A percentile compares a stretch with the other conserved stretches of the same genome.
These are phyloP conservation scores for Solanum raphanifolium DNA, from an alignment of 257 asterid genomes.

Conservation along the genomic window DNA sequence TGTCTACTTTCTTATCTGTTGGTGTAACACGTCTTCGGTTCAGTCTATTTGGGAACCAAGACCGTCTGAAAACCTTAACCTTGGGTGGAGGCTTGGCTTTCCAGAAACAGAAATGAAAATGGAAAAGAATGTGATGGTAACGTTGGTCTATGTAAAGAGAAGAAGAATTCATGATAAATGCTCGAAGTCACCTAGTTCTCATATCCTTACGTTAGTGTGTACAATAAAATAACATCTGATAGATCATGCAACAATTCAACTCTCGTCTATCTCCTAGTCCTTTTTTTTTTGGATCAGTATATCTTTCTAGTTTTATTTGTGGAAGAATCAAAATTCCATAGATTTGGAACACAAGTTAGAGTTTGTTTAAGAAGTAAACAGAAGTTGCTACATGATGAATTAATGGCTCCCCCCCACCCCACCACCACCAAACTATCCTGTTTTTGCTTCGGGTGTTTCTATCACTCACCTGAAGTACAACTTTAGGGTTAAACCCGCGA, in stretches of 20 bases:
- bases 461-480: neutral
- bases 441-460: neutral
- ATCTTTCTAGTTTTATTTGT: neutral
- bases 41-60: neutral
- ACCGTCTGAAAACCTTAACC: neutral
- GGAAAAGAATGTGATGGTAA: neutral
- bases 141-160: neutral
- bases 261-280: neutral
- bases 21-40: neutral
- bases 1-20: neutral
- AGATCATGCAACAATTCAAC: neutral
- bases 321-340: neutral
- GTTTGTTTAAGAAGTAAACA: neutral
- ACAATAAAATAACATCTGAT: neutral
- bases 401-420: neutral
- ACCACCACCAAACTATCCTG: too few relatives aligned
- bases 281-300: neutral
- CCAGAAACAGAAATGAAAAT: neutral
- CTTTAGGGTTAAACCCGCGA: neutral
- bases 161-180: neutral
- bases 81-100: neutral
- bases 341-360: neutral
- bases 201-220: neutral
- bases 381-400: neutral
- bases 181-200: neutral